These are phyloP conservation scores for Phialophora tarda DNA, from an alignment of 2,329 filamentous ascomycete species.

Conservation along the genomic window DNA sequence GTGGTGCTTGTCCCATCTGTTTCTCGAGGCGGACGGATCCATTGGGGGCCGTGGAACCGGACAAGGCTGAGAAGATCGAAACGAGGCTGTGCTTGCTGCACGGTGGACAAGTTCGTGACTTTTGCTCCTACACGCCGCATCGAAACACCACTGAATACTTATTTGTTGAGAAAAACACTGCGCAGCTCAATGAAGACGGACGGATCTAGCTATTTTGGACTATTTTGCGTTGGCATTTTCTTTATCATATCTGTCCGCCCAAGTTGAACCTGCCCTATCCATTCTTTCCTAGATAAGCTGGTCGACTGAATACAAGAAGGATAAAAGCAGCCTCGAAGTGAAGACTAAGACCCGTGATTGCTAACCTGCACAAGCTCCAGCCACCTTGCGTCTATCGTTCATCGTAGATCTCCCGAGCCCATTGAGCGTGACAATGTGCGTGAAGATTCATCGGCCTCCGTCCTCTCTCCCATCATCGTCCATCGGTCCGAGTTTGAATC, in stretches of 20 bases:
- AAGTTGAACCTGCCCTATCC: not conserved
- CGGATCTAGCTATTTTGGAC: not conserved
- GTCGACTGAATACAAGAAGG: conserved; percentile 14
- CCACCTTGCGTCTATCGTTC: not conserved
- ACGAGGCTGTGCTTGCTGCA: conserved; percentile 2
- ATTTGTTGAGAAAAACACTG: not conserved
- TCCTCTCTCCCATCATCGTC: not conserved
- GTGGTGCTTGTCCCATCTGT: not conserved
- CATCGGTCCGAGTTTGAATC: not conserved
- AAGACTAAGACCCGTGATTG: conserved; percentile 1
- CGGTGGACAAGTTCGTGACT: not conserved
- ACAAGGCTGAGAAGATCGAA: not conserved
- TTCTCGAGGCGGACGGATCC: not conserved
- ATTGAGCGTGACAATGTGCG: conserved; percentile 15
- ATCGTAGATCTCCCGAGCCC: not conserved
- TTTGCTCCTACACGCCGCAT: not conserved
- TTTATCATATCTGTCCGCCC: conserved; percentile 5
- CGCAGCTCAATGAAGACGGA: not conserved
- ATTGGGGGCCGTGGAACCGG: not conserved
- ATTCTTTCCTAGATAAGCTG: conserved; percentile 19
- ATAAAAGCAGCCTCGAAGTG: conserved; percentile 1
- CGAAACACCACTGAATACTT: not conserved
- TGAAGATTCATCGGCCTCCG: not conserved
- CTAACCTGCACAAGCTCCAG: not conserved
- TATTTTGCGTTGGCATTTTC: conserved; percentile 13